These are phyloP conservation scores for Globisporangium viniferum DNA, from an alignment of 352 stramenopile species.

Conservation along the genomic window DNA sequence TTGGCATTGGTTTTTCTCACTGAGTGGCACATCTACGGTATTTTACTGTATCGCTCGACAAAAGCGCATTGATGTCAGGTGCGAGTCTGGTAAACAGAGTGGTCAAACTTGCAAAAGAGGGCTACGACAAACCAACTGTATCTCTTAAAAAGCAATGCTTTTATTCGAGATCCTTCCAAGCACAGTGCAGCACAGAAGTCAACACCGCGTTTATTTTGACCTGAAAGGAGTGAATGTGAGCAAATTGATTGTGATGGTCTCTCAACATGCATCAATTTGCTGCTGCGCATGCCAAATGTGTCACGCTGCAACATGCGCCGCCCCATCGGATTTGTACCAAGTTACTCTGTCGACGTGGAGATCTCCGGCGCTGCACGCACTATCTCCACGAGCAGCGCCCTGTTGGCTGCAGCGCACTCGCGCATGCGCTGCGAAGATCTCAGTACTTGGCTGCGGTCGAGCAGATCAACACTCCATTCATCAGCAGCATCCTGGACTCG, in stretches of 20 bases:
- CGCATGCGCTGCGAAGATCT: background rate
- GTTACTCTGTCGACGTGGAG: background rate
- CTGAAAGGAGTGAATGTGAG: background rate
- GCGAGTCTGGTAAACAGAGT: background rate
- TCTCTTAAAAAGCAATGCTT: background rate
- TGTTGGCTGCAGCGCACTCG: background rate
- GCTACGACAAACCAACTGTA: background rate
- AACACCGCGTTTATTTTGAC: background rate
- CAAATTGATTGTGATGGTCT: background rate
- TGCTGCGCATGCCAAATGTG: background rate
- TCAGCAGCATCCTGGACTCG: background rate
- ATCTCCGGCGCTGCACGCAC: background rate
- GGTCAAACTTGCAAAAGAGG: background rate
- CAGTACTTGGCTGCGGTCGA: background rate
- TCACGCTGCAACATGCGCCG: background rate
- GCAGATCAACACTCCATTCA: background rate
- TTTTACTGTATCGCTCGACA: background rate
- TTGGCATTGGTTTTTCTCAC: background rate
- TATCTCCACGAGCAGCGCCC: background rate
- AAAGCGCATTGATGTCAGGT: background rate
- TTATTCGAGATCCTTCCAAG: slow-evolving; percentile 1
- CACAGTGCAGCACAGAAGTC: background rate
- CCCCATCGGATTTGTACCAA: too few relatives aligned
- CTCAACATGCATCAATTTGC: background rate
- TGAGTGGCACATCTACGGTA: background rate